Evolutionary conservation across 352 stramenopile genomes (phyloP).

Genomic region (Pythium phragmitis): DNA sequence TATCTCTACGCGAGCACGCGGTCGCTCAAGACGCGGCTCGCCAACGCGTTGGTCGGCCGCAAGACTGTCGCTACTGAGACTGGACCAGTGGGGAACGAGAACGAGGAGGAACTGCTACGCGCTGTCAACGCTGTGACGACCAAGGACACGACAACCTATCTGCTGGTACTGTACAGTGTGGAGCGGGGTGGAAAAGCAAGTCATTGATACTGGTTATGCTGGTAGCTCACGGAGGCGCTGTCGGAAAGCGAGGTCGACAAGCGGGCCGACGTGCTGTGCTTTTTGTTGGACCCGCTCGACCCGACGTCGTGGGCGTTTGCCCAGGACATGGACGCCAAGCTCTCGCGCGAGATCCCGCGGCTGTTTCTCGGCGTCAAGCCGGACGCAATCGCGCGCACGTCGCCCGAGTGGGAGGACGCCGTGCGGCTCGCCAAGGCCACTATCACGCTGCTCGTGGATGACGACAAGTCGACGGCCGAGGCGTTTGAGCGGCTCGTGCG

Average conservation of each 20-base stretch:
- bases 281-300: slow-evolving; percentile 64
- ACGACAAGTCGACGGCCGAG: slow-evolving; percentile 38
- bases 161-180: slow-evolving; percentile 46
- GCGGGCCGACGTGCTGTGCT: slow-evolving; percentile 68
- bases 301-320: slow-evolving; percentile 40
- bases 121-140: slow-evolving; percentile 53
- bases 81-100: slow-evolving; percentile 1
- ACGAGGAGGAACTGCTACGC: slow-evolving; percentile 38
- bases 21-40: slow-evolving; percentile 54
- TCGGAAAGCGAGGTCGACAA: slow-evolving; percentile 64
- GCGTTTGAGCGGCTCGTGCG: slow-evolving; percentile 29
- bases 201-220: neutral
- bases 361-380: slow-evolving; percentile 60
- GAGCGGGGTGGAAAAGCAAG: neutral
- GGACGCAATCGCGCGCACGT: neutral
- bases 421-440: slow-evolving; percentile 6
- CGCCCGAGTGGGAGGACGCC: slow-evolving; percentile 20
- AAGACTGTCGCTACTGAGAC: slow-evolving; percentile 27
- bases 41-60: slow-evolving; percentile 48
- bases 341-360: slow-evolving; percentile 52
- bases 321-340: slow-evolving; percentile 54
- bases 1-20: slow-evolving; percentile 55
- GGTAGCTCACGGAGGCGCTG: slow-evolving; percentile 64
- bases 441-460: slow-evolving; percentile 20
- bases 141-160: slow-evolving; percentile 54